Conservation (phyloP, 176 grass and related monocot genomes). For the Dactylis glomerata region DNA sequence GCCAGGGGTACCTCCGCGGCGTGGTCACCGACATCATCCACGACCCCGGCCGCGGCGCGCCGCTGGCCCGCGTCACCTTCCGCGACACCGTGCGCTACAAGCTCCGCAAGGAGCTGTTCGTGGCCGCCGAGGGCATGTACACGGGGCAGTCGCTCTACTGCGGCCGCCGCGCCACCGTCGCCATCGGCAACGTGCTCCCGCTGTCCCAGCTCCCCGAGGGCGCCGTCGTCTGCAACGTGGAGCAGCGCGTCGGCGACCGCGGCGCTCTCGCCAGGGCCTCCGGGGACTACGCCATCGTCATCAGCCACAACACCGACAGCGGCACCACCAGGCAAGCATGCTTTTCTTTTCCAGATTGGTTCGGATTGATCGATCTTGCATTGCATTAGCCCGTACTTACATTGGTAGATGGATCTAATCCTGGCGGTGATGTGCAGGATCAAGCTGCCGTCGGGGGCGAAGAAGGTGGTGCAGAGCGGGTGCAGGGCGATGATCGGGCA, state of each 20-base stretch:
- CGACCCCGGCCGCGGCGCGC: conserved; percentile 85
- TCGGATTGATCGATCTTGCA: too few species aligned
- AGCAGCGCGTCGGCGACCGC: conserved; percentile 79
- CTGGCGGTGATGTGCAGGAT: conserved; percentile 31
- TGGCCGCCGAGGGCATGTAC: conserved; percentile 94
- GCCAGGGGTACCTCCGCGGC: conserved; percentile 84
- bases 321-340: conserved; percentile 41
- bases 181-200: conserved; percentile 86
- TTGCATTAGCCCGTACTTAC: neutral
- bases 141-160: conserved; percentile 91
- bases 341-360: too few species aligned
- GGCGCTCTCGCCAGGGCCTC: conserved; percentile 69
- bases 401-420: neutral
- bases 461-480: conserved; percentile 81
- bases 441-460: conserved; percentile 90
- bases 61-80: conserved; percentile 77
- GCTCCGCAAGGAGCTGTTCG: conserved; percentile 94
- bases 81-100: conserved; percentile 84
- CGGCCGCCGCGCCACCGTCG: conserved; percentile 71
- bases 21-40: conserved; percentile 89
- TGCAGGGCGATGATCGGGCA: conserved; percentile 91
- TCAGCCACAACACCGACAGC: conserved; percentile 83
- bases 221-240: conserved; percentile 84
- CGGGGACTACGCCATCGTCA: conserved; percentile 84
- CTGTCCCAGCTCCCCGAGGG: conserved; percentile 67